Base-by-base conservation (phyloP, 2,329 filamentous ascomycete genomes). In the Fonsecaea erecta region DNA sequence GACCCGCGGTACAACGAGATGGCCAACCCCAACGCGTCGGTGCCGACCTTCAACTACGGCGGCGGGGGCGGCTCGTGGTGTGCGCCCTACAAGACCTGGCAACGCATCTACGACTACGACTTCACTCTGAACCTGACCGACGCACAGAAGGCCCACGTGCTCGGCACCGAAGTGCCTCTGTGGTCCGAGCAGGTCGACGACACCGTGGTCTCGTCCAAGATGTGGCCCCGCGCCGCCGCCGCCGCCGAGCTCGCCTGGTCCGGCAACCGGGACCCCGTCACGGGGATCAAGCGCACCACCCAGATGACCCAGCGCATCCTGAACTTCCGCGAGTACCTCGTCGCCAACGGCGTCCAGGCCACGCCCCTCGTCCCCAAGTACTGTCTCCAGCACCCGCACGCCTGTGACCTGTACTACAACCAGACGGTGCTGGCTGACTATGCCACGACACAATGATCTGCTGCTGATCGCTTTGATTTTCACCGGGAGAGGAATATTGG, bases 261-360 rank as follows among this genome's bases (percentile, higher is more conserved):
- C 12, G 84, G 84, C 7, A 86, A 86, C 71, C 77, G 77, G 51
- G 81, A 85, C 67, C 71, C 71, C 16, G 74, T 77, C 2, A 71
- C 75, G 1, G 84, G 83, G 53, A 75, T 78, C 34, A 85, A 85
- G 76, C 75, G 83, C 14, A 84, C 82, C 0, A 85, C 82, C 1
- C 71, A 79, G 66, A 73, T 86, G 68, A 86, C 84, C 9, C 83
- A 85, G 75, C 78, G 85, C 4, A 82, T 87, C 57, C 71, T 86
- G 11, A 87, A 87, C 73, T 86, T 86, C 76, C 79, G 85, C 43
- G 85, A 87, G 75, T 86, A 86, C 67, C 76, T 87, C 6, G 79
- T 86, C 57, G 83, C 83, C 0, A 84, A 81, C 68, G 83, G 83
- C 2, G 77, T 86, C 0, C 74, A 76, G 67, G 85, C 84, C 11